Evolutionary conservation across 306 rosid genomes (phyloP), one percentile per base, ranked within the genome.

Genomic region (Corylus heterophylla): DNA sequence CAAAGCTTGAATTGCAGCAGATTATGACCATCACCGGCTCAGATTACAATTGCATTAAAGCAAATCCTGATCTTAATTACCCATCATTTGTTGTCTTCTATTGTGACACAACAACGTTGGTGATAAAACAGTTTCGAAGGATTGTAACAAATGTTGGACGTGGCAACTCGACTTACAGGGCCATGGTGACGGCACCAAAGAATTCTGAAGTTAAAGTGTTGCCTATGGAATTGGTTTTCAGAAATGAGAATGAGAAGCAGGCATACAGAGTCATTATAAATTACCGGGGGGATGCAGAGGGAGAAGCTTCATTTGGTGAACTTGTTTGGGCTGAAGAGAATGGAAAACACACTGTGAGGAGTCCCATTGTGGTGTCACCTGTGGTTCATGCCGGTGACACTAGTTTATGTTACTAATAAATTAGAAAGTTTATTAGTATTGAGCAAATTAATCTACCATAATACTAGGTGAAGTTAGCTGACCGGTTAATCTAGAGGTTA

Each of bases 321-420:
- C 74, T 80, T 11, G 79, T 52, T 44, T 80, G 79, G 79, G 50
- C 27, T 27, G 50, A 63, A 62, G 71, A 47, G 48, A 63, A 58
- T 44, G 56, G 69, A 6, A 58, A 58, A 18, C 78, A 39, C 54
- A 58, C 69, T 6, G 27, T 58, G 42, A 58, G 69, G 12, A 45
- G 56, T 17, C 78, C 78, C 17, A 59, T 58, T 56, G 78, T 74
- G 1, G 70, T 45, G 29, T 58, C 69, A 3, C 68, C 68, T 12
- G 22, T 44, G 70, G 8, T 75, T 61, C 39, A 61, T 22, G 67
- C 39, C 25, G 25, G 14, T 5, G 39, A 11, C 39, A 22, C 67
- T 25, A 61, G 39, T 61, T 22, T 61, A 27, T 61, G 67, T 27
- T 25, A 61, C 16, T 10, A 6, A 1, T 18, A 56, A 20, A 18